Evolutionary conservation across 2,329 filamentous ascomycete species (phyloP), one percentile per base, ranked within the genome.

Genomic region (Aureobasidium mangrovei): DNA sequence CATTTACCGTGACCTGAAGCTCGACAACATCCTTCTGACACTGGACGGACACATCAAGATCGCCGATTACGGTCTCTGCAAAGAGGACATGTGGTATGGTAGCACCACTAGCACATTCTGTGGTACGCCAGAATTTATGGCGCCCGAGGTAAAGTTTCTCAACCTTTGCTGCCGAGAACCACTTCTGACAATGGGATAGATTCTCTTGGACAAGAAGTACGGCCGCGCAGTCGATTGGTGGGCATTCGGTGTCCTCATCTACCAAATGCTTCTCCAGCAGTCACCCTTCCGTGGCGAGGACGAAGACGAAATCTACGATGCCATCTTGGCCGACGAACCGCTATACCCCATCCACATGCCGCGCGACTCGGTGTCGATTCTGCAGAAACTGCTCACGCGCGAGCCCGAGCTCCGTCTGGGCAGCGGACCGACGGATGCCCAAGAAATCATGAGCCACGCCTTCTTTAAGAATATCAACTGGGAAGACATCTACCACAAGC

Each of bases 71-170:
- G 93, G 93, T 81, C 81, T 98, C 46, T 98, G 94, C 76, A 98
- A 98, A 73, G 93, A 98, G 69, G 91, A 98, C 64, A 98, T 98
- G 93, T 98, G 91, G 91, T 98, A 94, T 67, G 90, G 90, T 41
- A 91, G 88, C 54, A 96, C 88, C 2, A 98, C 93, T 0, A 91
- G 91, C 73, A 98, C 93, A 6, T 98, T 98, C 76, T 98, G 93
- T 68, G 93, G 93, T 70, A 98, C 93, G n/a, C 93, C 93, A 12
- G 93, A 98, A 68, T 98, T 98, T 62, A 98, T 98, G 93, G 93
- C 93, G 7, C 93, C 93, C 7, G 93, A 98, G 78, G 89, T 94
- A 66, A 58, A 67, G 57, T n/a, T 26, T 18, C 38, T 3, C 4
- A 18, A 18, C 18, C 1, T 24, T 9, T 26, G 9, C 9, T 26